Base-by-base conservation (phyloP, 139 green algal genomes). In the Chlorella vulgaris region DNA sequence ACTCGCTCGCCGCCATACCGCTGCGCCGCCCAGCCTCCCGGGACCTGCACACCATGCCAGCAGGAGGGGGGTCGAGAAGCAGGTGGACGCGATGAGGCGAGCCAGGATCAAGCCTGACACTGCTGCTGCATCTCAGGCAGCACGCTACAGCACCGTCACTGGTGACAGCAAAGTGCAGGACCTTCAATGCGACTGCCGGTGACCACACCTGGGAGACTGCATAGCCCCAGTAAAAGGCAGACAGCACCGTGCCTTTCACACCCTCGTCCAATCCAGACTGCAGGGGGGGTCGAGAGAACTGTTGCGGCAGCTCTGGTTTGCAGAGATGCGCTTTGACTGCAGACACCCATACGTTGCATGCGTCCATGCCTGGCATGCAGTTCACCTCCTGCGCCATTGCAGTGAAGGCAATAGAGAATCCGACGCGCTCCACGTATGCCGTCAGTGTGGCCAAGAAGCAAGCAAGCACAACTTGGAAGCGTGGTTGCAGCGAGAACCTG, bases 211-310 rank as follows among this genome's bases (percentile, higher is more conserved):
- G 96, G 15, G 96, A 97, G 2, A 98, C 39, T 2, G 85, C 96
- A 53, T 99, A 99, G 39, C 96, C 96, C 89, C 94, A 98, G 83
- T 96, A 99, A 73, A 99, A 99, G 18, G 95, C 91, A 0, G 92
- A 97, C n/a, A 99, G 83, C 15, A 99, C 95, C 0, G 84, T 91
- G 15, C 96, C 96, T 66, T 98, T 97, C n/a, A 94, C 84, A 0
- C 84, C 84, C 80, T 96, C 93, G 40, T 92, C 88, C 1, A 95
- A 35, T 0, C 61, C 61, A 7, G 83, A 84, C 39, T 86, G 63
- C 35, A 38, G 68, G 35, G 13, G 15, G 47, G n/a, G n/a, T n/a
- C n/a, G n/a, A n/a, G n/a, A n/a, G n/a, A n/a, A n/a, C n/a, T n/a
- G n/a, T n/a, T n/a, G n/a, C n/a, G n/a, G n/a, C n/a, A n/a, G n/a